phyloP scores from a whole-genome alignment of 2,329 filamentous ascomycete genomes.

The Ceratocystis alfenasii region DNA sequence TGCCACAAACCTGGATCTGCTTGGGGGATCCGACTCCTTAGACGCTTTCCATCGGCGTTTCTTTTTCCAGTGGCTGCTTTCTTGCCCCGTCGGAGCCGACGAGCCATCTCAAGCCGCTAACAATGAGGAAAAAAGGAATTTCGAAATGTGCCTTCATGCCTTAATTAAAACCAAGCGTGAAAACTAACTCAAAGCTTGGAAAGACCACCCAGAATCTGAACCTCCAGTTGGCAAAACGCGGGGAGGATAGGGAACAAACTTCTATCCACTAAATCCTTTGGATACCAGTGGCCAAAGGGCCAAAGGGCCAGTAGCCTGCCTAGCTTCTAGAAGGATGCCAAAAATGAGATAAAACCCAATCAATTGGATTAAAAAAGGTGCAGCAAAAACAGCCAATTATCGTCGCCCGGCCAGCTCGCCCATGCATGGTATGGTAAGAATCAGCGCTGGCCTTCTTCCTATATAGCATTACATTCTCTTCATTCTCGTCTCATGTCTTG shows the following conservation, averaged over 20 bases:
- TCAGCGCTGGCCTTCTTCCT: too few species aligned
- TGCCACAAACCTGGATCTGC: constrained; percentile 3
- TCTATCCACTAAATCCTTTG: background rate
- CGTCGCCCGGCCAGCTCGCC: too few species aligned
- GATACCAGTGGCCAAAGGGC: background rate
- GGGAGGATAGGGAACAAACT: constrained; percentile 4
- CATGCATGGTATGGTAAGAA: too few species aligned
- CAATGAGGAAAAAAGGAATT: background rate
- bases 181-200: background rate
- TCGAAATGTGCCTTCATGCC: too few species aligned
- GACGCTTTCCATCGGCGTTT: background rate
- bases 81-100: background rate
- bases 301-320: background rate
- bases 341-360: background rate
- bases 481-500: too few species aligned
- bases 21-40: constrained; percentile 2
- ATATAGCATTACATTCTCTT: too few species aligned
- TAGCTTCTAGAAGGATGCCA: constrained; percentile 12
- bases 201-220: background rate
- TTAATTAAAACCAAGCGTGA: too few species aligned
- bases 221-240: background rate
- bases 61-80: background rate
- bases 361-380: background rate
- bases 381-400: background rate
- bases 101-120: background rate